Base-by-base conservation (phyloP, 2,329 filamentous ascomycete species). In the Furcasterigmium sp. region DNA sequence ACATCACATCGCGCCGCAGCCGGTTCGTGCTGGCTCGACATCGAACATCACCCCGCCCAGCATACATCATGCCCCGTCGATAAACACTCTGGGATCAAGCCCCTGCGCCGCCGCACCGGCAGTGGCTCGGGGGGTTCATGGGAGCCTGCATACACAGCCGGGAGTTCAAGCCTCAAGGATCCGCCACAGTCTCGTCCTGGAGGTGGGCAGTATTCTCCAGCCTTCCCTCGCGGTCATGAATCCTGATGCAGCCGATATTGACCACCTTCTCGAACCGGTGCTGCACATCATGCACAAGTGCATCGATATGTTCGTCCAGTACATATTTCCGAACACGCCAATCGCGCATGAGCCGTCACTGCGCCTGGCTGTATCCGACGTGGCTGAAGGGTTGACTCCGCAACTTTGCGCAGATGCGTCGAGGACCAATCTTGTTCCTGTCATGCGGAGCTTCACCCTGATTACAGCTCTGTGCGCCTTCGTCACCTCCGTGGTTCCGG, bases 231-330 rank as follows among this genome's bases (percentile, higher is more conserved):
- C 17, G 8, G 32, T 11, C 15, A 35, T 17, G n/a, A 10, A 6
- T 17, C n/a, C 32, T 8, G 29, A 14, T 4, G 29, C 29, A 14
- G 14, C 29, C 15, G 32, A 35, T 11, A 7, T 35, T 10, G 32
- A 35, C 32, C 21, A 38, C 19, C 20, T 17, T 15, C 20, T 25
- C 7, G 36, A 25, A 8, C 36, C 21, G 11, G 19, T 25, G 6
- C 20, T 25, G 11, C 10, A 21, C 36, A 25, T 23, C 36, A 26
- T 25, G n/a, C 36, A 25, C 20, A 25, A 17, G 9, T 44, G 45
- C 35, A 39, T 47, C 42, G 42, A 47, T 21, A 19, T 44, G 8
- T 47, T 44, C 26, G 35, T 47, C 20, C 42, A 41, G 35, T 44
- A 38, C 39, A 36, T 44, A 8, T 47, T 44, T 23, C 45, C 45